phyloP scores from a whole-genome alignment of 2,329 filamentous ascomycete genomes.

The Periconia macrospinosa region DNA sequence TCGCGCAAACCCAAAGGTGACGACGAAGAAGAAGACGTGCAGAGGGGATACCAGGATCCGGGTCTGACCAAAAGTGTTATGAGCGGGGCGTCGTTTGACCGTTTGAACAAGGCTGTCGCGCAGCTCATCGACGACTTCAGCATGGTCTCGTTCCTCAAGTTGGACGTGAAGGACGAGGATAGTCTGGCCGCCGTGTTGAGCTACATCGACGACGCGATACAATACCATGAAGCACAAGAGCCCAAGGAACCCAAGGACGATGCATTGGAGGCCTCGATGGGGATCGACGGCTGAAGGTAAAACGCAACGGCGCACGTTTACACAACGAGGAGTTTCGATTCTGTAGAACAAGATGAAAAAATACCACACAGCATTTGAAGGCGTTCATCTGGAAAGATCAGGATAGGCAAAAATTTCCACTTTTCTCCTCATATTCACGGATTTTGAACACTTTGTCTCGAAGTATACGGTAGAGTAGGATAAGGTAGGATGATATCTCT shows the following conservation, averaged over 20 bases:
- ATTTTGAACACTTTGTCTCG: background rate
- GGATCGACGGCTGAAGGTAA: background rate
- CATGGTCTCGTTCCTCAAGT: slow-evolving; percentile 92
- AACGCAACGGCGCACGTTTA: background rate
- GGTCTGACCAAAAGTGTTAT: slow-evolving; percentile 70
- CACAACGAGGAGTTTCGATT: background rate
- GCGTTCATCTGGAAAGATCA: slow-evolving; percentile 7
- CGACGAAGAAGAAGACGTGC: slow-evolving; percentile 46
- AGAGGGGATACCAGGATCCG: slow-evolving; percentile 61
- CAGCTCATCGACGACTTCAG: slow-evolving; percentile 95
- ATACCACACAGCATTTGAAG: background rate
- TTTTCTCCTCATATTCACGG: background rate
- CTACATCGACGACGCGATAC: slow-evolving; percentile 92
- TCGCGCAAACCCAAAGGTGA: slow-evolving; percentile 42
- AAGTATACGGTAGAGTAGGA: too few relatives aligned
- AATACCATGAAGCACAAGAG: slow-evolving; percentile 91
- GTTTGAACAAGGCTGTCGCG: slow-evolving; percentile 84
- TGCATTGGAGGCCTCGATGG: slow-evolving; percentile 13
- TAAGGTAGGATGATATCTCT: too few relatives aligned
- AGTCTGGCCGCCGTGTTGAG: slow-evolving; percentile 83
- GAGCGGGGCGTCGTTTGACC: slow-evolving; percentile 78
- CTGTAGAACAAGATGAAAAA: background rate
- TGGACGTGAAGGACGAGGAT: slow-evolving; percentile 89
- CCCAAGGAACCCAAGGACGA: slow-evolving; percentile 73
- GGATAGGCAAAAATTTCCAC: background rate